Base-by-base conservation (phyloP, 306 rosid genomes). In the Arachis stenosperma region DNA sequence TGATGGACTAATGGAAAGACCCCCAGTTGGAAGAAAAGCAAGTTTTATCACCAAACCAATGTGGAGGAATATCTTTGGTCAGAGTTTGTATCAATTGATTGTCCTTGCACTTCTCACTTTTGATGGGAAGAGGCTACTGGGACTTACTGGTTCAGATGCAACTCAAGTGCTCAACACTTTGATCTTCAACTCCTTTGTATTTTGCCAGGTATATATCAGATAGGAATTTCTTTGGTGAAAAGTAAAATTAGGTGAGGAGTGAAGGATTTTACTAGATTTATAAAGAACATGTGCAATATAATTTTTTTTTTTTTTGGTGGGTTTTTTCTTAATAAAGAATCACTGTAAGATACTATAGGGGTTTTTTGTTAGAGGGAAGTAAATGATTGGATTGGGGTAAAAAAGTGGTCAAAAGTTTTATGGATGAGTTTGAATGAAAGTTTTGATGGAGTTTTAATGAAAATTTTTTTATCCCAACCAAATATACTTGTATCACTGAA, bases 51-150 rank as follows among this genome's bases (percentile, higher is more conserved):
- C 98, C 61, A 90, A 83, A 74, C 65, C 86, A 70, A 93, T 93
- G 98, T 93, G 97, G 98, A 87, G 96, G 79, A 93, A 93, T 75
- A 87, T 93, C 41, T 72, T 90, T 27, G 98, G 98, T 73, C 98
- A 93, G 81, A 89, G 98, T 78, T 57, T 89, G 41, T 93, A 90
- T 69, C 98, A 93, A 79, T 85, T 93, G 67, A 81, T 75, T 71
- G 83, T 90, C 75, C 90, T 93, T 61, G 90, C 58, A n/a, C 73
- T 87, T 79, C 96, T 93, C 30, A 75, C 84, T 77, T 88, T 93
- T 82, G 81, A 58, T 6, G 98, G 98, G 58, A 82, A 86, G 85
- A 80, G 78, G 63, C 75, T 93, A n/a, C 82, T 93, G 51, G 72
- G 88, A 65, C 84, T 93, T 58, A 63, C 65, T 60, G 93, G 96